Conservation (phyloP, 768 basidiomycete genomes). For the Fomitopsis pulvina region DNA sequence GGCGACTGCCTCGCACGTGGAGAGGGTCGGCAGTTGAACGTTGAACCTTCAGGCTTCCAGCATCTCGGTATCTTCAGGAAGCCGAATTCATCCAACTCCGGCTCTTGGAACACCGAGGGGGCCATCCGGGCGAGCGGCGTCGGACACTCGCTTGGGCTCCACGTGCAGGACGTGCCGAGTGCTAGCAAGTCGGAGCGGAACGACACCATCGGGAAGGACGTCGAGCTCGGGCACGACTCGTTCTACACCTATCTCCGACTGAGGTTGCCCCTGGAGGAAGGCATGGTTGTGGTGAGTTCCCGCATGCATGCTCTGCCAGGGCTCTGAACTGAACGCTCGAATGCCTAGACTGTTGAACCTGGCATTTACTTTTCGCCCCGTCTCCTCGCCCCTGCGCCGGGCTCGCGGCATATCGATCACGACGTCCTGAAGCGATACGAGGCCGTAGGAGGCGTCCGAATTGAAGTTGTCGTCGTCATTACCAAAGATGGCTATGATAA, state of each 20-base stretch:
- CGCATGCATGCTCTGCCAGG: background rate
- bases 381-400: constrained; percentile 62
- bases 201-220: constrained; percentile 36
- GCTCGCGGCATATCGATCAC: constrained; percentile 62
- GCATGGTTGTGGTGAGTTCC: constrained; percentile 80
- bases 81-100: constrained; percentile 39
- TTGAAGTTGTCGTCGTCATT: constrained; percentile 88
- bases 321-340: constrained; percentile 2
- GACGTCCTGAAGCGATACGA: constrained; percentile 67
- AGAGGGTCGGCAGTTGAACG: constrained; percentile 30
- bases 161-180: constrained; percentile 88
- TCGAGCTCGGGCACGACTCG: constrained; percentile 38
- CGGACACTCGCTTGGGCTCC: constrained; percentile 87
- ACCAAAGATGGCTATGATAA: constrained; percentile 72
- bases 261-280: constrained; percentile 59
- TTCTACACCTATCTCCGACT: constrained; percentile 81
- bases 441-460: constrained; percentile 83
- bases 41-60: constrained; percentile 74
- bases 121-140: constrained; percentile 72
- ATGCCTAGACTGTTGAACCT: constrained; percentile 76
- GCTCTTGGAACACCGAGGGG: constrained; percentile 54
- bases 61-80: constrained; percentile 78
- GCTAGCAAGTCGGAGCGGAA: constrained; percentile 69
- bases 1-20: constrained; percentile 37
- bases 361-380: constrained; percentile 84